Evolutionary conservation across 1,139 yeast genomes (phyloP), one percentile per base, ranked within the genome.

Genomic region (Debaryomyces psychrophilus): DNA sequence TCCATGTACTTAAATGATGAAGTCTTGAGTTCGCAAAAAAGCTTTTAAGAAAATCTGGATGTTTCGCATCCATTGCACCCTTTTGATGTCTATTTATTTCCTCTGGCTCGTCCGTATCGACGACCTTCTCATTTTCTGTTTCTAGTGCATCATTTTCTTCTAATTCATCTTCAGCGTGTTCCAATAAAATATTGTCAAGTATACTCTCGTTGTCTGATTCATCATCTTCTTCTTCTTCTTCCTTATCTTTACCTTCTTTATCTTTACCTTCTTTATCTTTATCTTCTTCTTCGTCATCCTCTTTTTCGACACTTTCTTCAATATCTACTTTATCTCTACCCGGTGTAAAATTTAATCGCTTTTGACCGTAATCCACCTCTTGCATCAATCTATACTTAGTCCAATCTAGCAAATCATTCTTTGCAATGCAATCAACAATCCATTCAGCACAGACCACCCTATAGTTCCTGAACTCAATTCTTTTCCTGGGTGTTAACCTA

Each of bases 1-100:
- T 92, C 96, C 97, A 90, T 3, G 83, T 76, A 53, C 96, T 87
- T 41, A 93, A 69, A 62, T 90, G 97, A 59, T 93, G 99, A 25
- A 93, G 69, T 48, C 99, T 71, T 1, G 97, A 90, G 48, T 87
- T 82, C 5, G 85, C 79, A 64, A 90, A 92, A 61, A 87, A 93
- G 36, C 76, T 76, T 9, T 75, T 61, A 27, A 93, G 67, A 58
- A 90, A 93, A 40, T 82, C 81, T 0, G 97, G 96, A 58, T 88
- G 85, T 47, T 76, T 82, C n/a, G 95, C 88, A 60, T 84, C 85
- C 50, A 68, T 60, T 0, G 54, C 59, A 26, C n/a, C 25, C 51
- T 53, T 22, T 49, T 51, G 18, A 45, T 33, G 14, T 11, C 33
- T 33, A 34, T 20, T 25, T 11, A 31, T 33, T 35, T 44, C 31